Evolutionary conservation across 2,329 filamentous ascomycete genomes (phyloP).

Genomic region (Fusarium haematococcum): DNA sequence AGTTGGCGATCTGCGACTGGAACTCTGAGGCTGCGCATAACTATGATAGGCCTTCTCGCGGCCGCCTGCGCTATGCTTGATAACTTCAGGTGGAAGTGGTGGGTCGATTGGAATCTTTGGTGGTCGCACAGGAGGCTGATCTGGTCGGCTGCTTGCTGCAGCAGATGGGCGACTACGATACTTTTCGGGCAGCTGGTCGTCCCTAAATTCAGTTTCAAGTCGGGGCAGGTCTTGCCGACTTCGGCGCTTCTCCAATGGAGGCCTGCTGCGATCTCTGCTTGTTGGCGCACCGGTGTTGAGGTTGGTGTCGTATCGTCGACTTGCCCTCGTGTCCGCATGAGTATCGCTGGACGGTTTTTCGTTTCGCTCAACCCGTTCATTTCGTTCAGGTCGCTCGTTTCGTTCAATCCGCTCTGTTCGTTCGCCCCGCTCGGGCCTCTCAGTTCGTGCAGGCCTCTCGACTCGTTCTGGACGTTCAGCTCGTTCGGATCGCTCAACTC

Average conservation of each 20-base stretch:
- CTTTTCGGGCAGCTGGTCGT: slow-evolving; percentile 45
- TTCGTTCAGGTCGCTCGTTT: slow-evolving; percentile 17
- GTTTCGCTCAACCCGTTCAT: slow-evolving; percentile 3
- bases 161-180: slow-evolving; percentile 53
- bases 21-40: slow-evolving; percentile 34
- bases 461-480: slow-evolving; percentile 17
- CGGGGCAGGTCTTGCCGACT: slow-evolving; percentile 57
- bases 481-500: slow-evolving; percentile 18
- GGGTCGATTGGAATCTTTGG: slow-evolving; percentile 48
- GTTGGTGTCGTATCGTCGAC: slow-evolving; percentile 21
- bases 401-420: slow-evolving; percentile 20
- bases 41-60: slow-evolving; percentile 58
- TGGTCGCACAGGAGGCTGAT: slow-evolving; percentile 46
- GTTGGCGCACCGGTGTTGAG: slow-evolving; percentile 30
- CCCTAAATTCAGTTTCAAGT: slow-evolving; percentile 56
- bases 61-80: slow-evolving; percentile 54
- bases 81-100: slow-evolving; percentile 56
- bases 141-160: slow-evolving; percentile 46
- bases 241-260: slow-evolving; percentile 44
- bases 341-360: neutral
- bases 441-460: neutral
- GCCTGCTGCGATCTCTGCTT: slow-evolving; percentile 37
- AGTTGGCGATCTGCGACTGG: slow-evolving; percentile 41
- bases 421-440: neutral
- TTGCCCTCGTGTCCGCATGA: neutral